Evolutionary conservation across 2,329 filamentous ascomycete genomes (phyloP).

Genomic region (Amauroascus niger): DNA sequence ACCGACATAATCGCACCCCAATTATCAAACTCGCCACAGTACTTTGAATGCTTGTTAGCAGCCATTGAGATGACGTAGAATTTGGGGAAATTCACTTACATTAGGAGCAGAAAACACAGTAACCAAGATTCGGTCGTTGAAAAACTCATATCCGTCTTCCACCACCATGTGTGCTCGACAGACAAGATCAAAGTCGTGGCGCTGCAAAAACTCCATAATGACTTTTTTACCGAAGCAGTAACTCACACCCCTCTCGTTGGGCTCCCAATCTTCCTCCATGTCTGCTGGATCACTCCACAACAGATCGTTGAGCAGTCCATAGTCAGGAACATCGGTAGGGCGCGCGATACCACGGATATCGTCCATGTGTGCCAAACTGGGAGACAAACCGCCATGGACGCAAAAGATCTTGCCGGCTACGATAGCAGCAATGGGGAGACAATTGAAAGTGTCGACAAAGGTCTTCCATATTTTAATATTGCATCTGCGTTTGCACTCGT

Average conservation of each 20-base stretch:
- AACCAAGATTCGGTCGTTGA: conserved; percentile 86
- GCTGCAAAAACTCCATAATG: conserved; percentile 87
- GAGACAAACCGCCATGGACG: conserved; percentile 88
- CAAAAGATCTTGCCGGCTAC: conserved; percentile 97
- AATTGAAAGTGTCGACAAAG: conserved; percentile 94
- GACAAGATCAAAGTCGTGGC: conserved; percentile 94
- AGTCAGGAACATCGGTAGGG: conserved; percentile 94
- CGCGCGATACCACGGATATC: conserved; percentile 93
- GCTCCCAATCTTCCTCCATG: conserved; percentile 97
- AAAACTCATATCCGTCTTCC: conserved; percentile 98
- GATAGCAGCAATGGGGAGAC: conserved; percentile 87
- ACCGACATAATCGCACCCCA: conserved; percentile 99
- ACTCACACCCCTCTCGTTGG: conserved; percentile 91
- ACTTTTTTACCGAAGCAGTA: conserved; percentile 99
- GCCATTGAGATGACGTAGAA: neutral
- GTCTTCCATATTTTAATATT: conserved; percentile 99
- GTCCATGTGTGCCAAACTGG: conserved; percentile 90
- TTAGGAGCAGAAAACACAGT: conserved; percentile 98
- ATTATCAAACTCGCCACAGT: conserved; percentile 98
- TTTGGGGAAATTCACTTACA: conserved; percentile 47
- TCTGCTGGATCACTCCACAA: conserved; percentile 97
- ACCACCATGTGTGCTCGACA: conserved; percentile 99
- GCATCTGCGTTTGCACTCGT: conserved; percentile 91
- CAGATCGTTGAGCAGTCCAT: conserved; percentile 86
- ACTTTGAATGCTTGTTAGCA: conserved; percentile 45